phyloP scores from a whole-genome alignment of 805 yeast species.

The Myxozyma geophila region DNA sequence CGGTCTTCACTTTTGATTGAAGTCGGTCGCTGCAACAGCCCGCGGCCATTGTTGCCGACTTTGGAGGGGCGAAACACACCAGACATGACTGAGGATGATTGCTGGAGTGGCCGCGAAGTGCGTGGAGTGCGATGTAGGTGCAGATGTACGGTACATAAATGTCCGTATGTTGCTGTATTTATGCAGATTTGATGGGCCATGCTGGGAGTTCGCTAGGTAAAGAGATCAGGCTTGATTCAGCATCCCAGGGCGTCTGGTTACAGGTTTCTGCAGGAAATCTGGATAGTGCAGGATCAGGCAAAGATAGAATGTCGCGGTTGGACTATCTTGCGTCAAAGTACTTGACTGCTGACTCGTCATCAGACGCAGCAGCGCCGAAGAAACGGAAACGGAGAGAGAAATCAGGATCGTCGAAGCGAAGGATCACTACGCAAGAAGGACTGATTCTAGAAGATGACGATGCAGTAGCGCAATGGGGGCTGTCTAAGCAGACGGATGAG shows the following conservation, averaged over 20 bases:
- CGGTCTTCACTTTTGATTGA: conserved; percentile 13
- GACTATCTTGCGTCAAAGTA: conserved; percentile 55
- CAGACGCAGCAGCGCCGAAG: conserved; percentile 36
- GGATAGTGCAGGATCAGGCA: background rate
- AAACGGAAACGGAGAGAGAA: conserved; percentile 39
- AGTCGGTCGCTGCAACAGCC: conserved; percentile 3
- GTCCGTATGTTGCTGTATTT: background rate
- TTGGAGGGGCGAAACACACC: conserved; percentile 19
- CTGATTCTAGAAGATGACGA: conserved; percentile 39
- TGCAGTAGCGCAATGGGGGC: conserved; percentile 18
- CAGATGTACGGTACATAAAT: background rate
- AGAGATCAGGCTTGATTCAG: too few relatives aligned
- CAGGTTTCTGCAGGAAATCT: too few relatives aligned
- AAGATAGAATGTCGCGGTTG: conserved; percentile 50
- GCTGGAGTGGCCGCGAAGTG: background rate
- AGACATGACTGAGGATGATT: conserved; percentile 6
- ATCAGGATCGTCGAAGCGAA: conserved; percentile 12
- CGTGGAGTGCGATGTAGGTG: background rate
- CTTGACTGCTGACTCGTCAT: conserved; percentile 40
- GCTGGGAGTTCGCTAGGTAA: too few relatives aligned
- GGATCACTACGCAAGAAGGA: conserved; percentile 17
- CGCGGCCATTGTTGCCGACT: conserved; percentile 6
- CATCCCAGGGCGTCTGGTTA: too few relatives aligned
- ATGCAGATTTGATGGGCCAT: background rate
- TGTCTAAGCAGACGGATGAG: conserved; percentile 27